These are phyloP conservation scores for Termitomyces sp. DNA, from an alignment of 768 basidiomycete genomes.

Conservation along the genomic window DNA sequence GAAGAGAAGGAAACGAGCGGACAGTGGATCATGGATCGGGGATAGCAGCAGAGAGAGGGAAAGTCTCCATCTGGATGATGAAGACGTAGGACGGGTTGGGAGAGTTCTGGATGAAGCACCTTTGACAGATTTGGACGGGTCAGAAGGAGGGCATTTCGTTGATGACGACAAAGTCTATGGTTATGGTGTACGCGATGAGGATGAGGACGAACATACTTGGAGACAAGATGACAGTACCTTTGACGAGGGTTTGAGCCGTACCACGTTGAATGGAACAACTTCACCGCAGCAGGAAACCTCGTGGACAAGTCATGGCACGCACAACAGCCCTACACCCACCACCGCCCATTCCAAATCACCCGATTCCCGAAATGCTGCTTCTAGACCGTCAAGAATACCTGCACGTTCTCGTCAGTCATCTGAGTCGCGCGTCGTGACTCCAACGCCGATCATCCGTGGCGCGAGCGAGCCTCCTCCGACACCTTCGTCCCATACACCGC, in stretches of 20 bases:
- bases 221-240: slow-evolving; percentile 5
- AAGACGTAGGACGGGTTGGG: slow-evolving; percentile 34
- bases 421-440: slow-evolving; percentile 40
- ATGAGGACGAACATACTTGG: slow-evolving; percentile 16
- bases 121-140: slow-evolving; percentile 67
- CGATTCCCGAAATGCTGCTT: slow-evolving; percentile 24
- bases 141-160: slow-evolving; percentile 25
- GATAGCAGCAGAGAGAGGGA: slow-evolving; percentile 44
- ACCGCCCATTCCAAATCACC: slow-evolving; percentile 20
- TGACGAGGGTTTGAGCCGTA: slow-evolving; percentile 11
- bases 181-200: slow-evolving; percentile 18
- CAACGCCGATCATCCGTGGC: slow-evolving; percentile 27
- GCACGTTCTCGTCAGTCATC: slow-evolving; percentile 36
- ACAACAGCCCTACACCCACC: slow-evolving; percentile 35
- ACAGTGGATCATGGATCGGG: slow-evolving; percentile 51
- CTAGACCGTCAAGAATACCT: slow-evolving; percentile 34
- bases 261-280: slow-evolving; percentile 9
- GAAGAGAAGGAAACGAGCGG: slow-evolving; percentile 53
- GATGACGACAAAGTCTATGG: slow-evolving; percentile 11
- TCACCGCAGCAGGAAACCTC: slow-evolving; percentile 12
- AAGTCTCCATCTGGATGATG: slow-evolving; percentile 68
- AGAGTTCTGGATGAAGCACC: slow-evolving; percentile 74
- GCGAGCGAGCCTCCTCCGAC: slow-evolving; percentile 31
- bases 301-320: slow-evolving; percentile 21
- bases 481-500: slow-evolving; percentile 23